Evolutionary conservation across 306 rosid genomes (phyloP), one percentile per base, ranked within the genome.

Genomic region (Cucumis cinereus): DNA sequence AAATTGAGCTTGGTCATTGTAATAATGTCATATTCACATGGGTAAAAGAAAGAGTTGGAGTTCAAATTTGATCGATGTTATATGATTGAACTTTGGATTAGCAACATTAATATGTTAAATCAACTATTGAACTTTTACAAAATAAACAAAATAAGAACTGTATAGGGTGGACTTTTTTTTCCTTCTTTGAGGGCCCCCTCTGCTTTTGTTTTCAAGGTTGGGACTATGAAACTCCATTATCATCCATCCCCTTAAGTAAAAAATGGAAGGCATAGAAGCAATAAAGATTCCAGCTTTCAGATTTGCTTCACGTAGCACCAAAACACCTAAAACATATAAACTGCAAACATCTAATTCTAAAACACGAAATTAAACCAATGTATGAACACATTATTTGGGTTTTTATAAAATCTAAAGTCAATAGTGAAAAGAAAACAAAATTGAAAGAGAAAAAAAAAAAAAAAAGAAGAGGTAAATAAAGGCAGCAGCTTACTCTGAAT

Each of bases 241-340:
- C 54, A 71, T 26, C 38, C 7, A 41, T 23, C 24, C 59, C 59
- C 8, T 26, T 16, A 52, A 19, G 19, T 19, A 17, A 69, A 24
- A 28, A 28, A 30, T 30, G 26, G 8, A 17, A 28, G 30, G 28
- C 22, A 6, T 26, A 59, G 35, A 30, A 30, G 40, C 17, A 23
- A 23, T 30, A 50, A 72, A 49, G 30, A 52, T 49, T 43, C 17
- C 60, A 72, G 59, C 45, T 71, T 71, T 72, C 28, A 52, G 60
- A 72, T 72, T 72, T 72, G 9, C 61, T n/a, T 72, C 76, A 72
- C 41, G 19, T 58, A 72, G 19, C 60, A 72, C 76, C 76, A 72
- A 72, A 50, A 59, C 56, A 57, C 71, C 78, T 75, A 47, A 54
- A 75, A 75, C 67, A 75, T 41, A 14, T 16, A 41, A 75, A 58